Evolutionary conservation across 192 early-diverging fungal species (phyloP), one percentile per base, ranked within the genome.

Genomic region (Entomortierella chlamydospora): DNA sequence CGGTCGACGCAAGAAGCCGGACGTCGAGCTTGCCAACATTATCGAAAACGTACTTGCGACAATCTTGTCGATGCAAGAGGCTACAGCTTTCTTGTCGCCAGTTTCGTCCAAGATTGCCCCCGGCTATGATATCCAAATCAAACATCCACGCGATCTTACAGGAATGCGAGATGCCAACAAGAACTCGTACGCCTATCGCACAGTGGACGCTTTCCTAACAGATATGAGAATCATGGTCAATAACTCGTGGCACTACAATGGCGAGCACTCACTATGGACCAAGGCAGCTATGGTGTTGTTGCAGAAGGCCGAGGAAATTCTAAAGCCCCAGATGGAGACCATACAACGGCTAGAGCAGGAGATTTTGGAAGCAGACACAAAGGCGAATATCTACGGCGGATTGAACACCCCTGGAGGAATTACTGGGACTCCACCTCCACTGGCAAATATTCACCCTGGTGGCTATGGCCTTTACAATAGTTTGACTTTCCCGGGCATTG

Each of bases 241-340:
- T 41, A 91, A 91, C 66, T 87, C 82, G 25, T 62, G 69, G 30
- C 25, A 78, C 7, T 91, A 87, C 64, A 90, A 90, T 57, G 90
- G 90, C 0, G 61, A 82, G 4, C 34, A 68, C 17, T 82, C 86
- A 41, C 79, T 81, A 2, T 79, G 87, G 43, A 87, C 88, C 18
- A 22, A 47, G 18, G 85, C 83, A 6, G 89, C 85, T 0, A 66
- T 77, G 20, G 51, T 53, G 5, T 43, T 89, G 26, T 60, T 87
- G 23, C 26, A 56, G 18, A 76, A 65, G 42, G 85, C 84, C 5
- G 80, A 82, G 26, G 66, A 64, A 52, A 70, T 79, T 28, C 23
- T 79, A 68, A 42, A 47, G 29, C 76, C 76, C 2, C 76, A 79
- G n/a, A 70, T 70, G 68, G 68, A 70, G 29, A 70, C 62, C 20